Conservation (phyloP, 2,329 filamentous ascomycete genomes). For the Byssoonygena ceratinophila region DNA sequence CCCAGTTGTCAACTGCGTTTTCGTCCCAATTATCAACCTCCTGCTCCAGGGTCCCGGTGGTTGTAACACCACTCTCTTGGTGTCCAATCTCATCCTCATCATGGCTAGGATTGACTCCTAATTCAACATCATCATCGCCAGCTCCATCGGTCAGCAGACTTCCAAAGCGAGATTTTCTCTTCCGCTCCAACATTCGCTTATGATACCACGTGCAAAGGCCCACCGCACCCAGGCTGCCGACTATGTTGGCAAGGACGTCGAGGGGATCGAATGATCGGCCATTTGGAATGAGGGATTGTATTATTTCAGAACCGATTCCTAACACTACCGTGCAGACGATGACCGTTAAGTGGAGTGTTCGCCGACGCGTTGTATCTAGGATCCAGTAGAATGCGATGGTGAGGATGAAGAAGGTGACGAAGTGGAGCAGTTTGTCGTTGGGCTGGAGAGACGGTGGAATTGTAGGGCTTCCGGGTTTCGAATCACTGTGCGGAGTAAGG, state of each 20-base stretch:
- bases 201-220: conserved; percentile 84
- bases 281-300: conserved; percentile 57
- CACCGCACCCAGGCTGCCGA: conserved; percentile 63
- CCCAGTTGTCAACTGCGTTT: conserved; percentile 59
- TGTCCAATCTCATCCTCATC: conserved; percentile 30
- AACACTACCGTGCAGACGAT: conserved; percentile 60
- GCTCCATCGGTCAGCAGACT: conserved; percentile 47
- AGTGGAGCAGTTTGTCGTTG: conserved; percentile 85
- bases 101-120: conserved; percentile 9
- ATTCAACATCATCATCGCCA: conserved; percentile 29
- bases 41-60: conserved; percentile 52
- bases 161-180: conserved; percentile 60
- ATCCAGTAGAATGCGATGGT: conserved; percentile 91
- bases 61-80: conserved; percentile 56
- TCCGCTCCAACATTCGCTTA: conserved; percentile 84
- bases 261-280: conserved; percentile 63
- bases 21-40: conserved; percentile 83
- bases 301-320: conserved; percentile 48
- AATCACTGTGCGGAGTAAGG: conserved; percentile 47
- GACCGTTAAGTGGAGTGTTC: conserved; percentile 73
- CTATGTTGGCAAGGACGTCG: conserved; percentile 78
- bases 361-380: conserved; percentile 76
- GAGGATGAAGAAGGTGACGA: conserved; percentile 78
- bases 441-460: conserved; percentile 45
- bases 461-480: conserved; percentile 22